Evolutionary conservation across 345 rosid species (phyloP).

Genomic region (Excoecaria cochinchinensis): DNA sequence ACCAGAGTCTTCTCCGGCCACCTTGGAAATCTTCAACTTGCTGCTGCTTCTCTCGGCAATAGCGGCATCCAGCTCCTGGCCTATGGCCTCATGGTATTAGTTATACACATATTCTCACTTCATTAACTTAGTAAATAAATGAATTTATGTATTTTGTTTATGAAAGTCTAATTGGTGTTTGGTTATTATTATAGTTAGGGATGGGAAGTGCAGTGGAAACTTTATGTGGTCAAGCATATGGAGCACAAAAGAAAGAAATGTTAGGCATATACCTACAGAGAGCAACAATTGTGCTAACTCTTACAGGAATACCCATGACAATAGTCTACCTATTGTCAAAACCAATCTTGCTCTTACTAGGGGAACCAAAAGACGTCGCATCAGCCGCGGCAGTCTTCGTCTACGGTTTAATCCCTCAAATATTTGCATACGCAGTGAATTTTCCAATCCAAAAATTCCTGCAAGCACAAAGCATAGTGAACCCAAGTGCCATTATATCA

Average conservation of each 20-base stretch:
- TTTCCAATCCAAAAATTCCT: slow-evolving; percentile 33
- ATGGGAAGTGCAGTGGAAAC: slow-evolving; percentile 36
- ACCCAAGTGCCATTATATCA: slow-evolving; percentile 29
- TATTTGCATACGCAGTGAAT: slow-evolving; percentile 24
- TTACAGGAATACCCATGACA: slow-evolving; percentile 19
- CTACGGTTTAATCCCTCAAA: slow-evolving; percentile 29
- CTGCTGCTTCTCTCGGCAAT: slow-evolving; percentile 28
- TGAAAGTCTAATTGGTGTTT: neutral
- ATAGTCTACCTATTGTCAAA: slow-evolving; percentile 22
- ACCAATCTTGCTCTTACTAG: slow-evolving; percentile 21
- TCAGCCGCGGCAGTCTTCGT: slow-evolving; percentile 22
- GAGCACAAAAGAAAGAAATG: slow-evolving; percentile 20
- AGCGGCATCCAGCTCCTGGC: slow-evolving; percentile 30
- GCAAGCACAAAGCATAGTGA: slow-evolving; percentile 28
- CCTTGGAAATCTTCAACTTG: slow-evolving; percentile 27
- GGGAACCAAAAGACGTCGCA: slow-evolving; percentile 14
- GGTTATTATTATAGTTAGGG: slow-evolving; percentile 14
- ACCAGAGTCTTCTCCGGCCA: slow-evolving; percentile 26
- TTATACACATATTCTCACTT: neutral
- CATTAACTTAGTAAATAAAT: no score
- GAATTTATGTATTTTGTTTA: no score
- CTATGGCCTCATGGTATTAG: slow-evolving; percentile 28
- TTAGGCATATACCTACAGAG: slow-evolving; percentile 27
- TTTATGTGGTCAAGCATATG: slow-evolving; percentile 33
- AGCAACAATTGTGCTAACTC: slow-evolving; percentile 17